A percentile compares a stretch with the other conserved stretches of the same genome.
phyloP scores from a whole-genome alignment of 78 protist species.

The Salpingoeca rosetta region DNA sequence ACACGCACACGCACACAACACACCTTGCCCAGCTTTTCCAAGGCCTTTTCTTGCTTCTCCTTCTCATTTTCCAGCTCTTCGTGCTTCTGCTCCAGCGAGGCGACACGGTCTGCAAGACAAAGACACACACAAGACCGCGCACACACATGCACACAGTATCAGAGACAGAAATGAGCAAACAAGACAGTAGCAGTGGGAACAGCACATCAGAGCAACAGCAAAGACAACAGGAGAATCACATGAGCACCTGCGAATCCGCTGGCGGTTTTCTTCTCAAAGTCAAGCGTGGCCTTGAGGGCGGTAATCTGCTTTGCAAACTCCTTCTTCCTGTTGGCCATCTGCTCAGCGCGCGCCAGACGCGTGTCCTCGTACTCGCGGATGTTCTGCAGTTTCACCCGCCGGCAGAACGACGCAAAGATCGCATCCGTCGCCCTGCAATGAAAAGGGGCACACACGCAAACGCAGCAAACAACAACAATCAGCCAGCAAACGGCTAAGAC shows the following conservation, averaged over 20 bases:
- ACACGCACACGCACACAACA: too few relatives aligned
- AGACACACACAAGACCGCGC: neutral
- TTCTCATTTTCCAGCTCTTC: neutral
- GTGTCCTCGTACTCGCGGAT: slow-evolving; percentile 65
- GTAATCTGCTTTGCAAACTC: slow-evolving; percentile 7
- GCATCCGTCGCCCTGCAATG: slow-evolving; percentile 25
- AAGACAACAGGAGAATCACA: too few relatives aligned
- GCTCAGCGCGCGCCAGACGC: slow-evolving; percentile 6
- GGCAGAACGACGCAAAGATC: slow-evolving; percentile 42
- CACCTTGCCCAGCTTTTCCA: too few relatives aligned
- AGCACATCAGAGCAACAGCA: too few relatives aligned
- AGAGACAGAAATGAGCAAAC: neutral
- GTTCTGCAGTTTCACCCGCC: slow-evolving; percentile 35
- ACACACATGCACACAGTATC: too few relatives aligned
- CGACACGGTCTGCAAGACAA: neutral
- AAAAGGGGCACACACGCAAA: too few relatives aligned
- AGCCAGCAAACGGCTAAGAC: too few relatives aligned
- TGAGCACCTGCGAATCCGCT: neutral
- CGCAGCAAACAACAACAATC: too few relatives aligned
- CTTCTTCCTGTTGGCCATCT: neutral
- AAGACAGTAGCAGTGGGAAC: too few relatives aligned
- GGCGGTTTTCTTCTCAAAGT: slow-evolving; percentile 10
- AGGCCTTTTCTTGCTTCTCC: neutral
- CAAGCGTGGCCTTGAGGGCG: slow-evolving; percentile 10
- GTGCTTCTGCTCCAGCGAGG: neutral